phyloP scores from a whole-genome alignment of 2,329 filamentous ascomycete genomes.

The Penicillium sp. region DNA sequence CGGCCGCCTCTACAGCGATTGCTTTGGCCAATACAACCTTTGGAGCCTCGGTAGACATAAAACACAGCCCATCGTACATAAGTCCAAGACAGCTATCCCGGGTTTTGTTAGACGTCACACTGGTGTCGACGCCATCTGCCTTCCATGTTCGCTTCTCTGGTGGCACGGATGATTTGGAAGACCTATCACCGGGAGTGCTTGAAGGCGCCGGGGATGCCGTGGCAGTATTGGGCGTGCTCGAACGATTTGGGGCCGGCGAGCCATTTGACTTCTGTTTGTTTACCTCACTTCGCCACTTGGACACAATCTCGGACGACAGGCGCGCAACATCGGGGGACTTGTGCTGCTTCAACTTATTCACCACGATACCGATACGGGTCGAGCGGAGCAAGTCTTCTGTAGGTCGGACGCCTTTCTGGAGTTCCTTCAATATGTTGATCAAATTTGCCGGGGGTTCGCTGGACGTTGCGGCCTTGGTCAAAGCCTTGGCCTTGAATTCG shows the following conservation, averaged over 20 bases:
- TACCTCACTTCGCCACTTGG: constrained; percentile 55
- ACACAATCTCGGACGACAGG: constrained; percentile 75
- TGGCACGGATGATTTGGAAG: constrained; percentile 53
- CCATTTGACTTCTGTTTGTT: constrained; percentile 42
- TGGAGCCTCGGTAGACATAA: constrained; percentile 57
- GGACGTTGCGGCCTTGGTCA: constrained; percentile 72
- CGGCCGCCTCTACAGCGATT: constrained; percentile 72
- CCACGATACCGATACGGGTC: constrained; percentile 85
- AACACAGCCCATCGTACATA: constrained; percentile 87
- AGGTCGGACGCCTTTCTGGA: constrained; percentile 75
- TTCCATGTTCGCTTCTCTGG: constrained; percentile 78
- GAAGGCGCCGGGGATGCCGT: constrained; percentile 48
- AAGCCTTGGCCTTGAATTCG: constrained; percentile 68
- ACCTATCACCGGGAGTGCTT: constrained; percentile 44
- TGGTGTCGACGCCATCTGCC: constrained; percentile 73
- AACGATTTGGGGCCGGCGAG: constrained; percentile 35
- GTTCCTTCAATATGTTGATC: constrained; percentile 67
- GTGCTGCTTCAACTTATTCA: constrained; percentile 80
- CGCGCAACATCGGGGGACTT: constrained; percentile 69
- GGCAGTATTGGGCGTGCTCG: constrained; percentile 46
- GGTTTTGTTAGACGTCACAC: constrained; percentile 67
- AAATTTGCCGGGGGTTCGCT: constrained; percentile 72
- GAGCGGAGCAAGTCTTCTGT: constrained; percentile 87
- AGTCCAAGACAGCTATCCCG: constrained; percentile 86
- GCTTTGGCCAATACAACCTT: constrained; percentile 64